Base-by-base conservation (phyloP, 345 rosid species). In the Anastatica hierochuntica region DNA sequence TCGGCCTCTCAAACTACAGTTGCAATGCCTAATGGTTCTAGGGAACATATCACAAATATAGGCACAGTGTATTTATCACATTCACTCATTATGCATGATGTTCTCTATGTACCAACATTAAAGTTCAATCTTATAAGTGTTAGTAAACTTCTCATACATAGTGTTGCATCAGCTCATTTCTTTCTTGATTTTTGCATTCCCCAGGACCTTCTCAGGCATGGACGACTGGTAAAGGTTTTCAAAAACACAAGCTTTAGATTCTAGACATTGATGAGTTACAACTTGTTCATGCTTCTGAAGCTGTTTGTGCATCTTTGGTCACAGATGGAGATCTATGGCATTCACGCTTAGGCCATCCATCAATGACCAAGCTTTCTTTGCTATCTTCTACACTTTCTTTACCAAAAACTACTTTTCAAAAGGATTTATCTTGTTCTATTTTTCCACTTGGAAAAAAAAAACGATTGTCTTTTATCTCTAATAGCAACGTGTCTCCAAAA, bases 281-380 rank as follows among this genome's bases (percentile, higher is more conserved):
- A 6, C n/a, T 42, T 0, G 37, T 34, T 34, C 37, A 4, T 34
- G 2, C 14, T 8, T 1, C 18, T 7, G 3, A 21, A 21, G 16
- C 12, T 2, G 1, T 45, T 0, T 21, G n/a, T 23, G 49, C 34
- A 7, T 12, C 47, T 2, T 0, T 49, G 11, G 8, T 10, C 6
- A 7, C 6, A 5, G 7, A 14, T 12, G 20, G 10, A 3, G 7
- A 30, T 12, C 7, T 49, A 0, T 51, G 43, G 56, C 19, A 51
- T 6, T n/a, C n/a, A 3, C 26, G 19, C 3, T 30, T 35, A 0
- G 13, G 31, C 0, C 56, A 20, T 8, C 31, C 43, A 0, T 34
- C 19, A 2, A 2, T n/a, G 1, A 12, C 7, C 3, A 18, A 4
- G 0, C 2, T 35, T 0, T 6, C 6, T 12, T 1, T 6, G 1